These are phyloP conservation scores for Calycina herbarum DNA, from an alignment of 2,329 filamentous ascomycete species.

Conservation along the genomic window DNA sequence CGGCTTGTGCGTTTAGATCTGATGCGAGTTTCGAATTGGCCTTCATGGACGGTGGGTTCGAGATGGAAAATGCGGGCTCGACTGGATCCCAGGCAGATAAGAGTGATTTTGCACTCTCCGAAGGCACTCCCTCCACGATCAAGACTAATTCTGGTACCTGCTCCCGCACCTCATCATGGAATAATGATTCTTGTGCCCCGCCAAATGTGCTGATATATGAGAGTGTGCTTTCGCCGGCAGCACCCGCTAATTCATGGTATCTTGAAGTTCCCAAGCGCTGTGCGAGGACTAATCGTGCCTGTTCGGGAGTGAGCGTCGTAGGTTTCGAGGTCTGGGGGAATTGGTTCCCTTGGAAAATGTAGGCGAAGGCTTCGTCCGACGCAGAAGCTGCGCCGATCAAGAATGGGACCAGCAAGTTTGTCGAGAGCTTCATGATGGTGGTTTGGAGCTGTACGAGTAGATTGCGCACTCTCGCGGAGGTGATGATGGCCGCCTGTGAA, in stretches of 20 bases:
- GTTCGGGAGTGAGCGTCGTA: constrained; percentile 46
- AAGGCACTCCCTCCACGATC: constrained; percentile 56
- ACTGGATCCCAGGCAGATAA: constrained; percentile 43
- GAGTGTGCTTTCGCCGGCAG: constrained; percentile 42
- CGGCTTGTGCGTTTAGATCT: constrained; percentile 34
- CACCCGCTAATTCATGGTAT: constrained; percentile 47
- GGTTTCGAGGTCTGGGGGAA: constrained; percentile 45
- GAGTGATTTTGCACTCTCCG: constrained; percentile 44
- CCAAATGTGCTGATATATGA: constrained; percentile 61
- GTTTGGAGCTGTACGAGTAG: constrained; percentile 14
- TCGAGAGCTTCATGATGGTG: constrained; percentile 43
- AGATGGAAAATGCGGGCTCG: constrained; percentile 51
- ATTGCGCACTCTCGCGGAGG: constrained; percentile 1
- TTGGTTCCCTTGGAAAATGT: constrained; percentile 44
- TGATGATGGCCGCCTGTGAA: constrained; percentile 12
- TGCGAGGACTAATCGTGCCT: constrained; percentile 57
- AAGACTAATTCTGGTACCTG: constrained; percentile 54
- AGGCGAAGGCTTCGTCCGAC: constrained; percentile 49
- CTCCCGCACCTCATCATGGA: constrained; percentile 41
- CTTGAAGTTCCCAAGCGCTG: constrained; percentile 52
- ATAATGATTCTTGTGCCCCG: constrained; percentile 51
- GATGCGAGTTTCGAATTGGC: constrained; percentile 35
- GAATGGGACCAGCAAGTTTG: constrained; percentile 42
- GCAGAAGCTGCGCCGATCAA: constrained; percentile 41
- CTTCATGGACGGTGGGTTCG: constrained; percentile 43